These are phyloP conservation scores for Xylariaceae sp. DNA, from an alignment of 2,329 filamentous ascomycete species.

Conservation along the genomic window DNA sequence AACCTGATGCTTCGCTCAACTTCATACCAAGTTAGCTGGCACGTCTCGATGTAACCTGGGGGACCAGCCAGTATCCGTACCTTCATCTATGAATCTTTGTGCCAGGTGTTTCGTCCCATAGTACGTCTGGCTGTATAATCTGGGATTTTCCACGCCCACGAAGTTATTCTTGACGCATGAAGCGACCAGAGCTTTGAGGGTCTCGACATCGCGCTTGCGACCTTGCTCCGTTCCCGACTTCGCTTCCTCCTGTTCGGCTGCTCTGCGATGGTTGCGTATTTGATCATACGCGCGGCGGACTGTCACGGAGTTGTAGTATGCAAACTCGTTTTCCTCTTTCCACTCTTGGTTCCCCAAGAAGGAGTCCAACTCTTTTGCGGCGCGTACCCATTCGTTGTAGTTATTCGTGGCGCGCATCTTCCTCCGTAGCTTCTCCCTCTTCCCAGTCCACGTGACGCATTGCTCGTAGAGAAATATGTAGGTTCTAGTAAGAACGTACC, in stretches of 20 bases:
- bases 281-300: constrained; percentile 72
- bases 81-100: constrained; percentile 83
- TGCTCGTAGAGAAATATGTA: constrained; percentile 95
- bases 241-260: constrained; percentile 47
- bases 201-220: constrained; percentile 56
- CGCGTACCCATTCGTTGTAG: constrained; percentile 78
- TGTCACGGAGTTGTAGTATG: constrained; percentile 84
- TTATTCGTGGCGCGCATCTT: constrained; percentile 65
- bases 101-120: constrained; percentile 95
- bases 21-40: constrained; percentile 26
- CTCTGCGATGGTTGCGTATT: constrained; percentile 58
- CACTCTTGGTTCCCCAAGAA: constrained; percentile 77
- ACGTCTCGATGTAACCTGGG: not conserved
- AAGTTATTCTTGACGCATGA: constrained; percentile 98
- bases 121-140: constrained; percentile 95
- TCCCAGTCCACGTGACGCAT: constrained; percentile 81
- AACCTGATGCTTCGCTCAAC: constrained; percentile 63
- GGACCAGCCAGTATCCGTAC: constrained; percentile 36
- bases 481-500: constrained; percentile 74
- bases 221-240: constrained; percentile 30
- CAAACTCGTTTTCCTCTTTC: constrained; percentile 72
- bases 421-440: constrained; percentile 63
- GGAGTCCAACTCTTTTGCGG: constrained; percentile 71
- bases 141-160: constrained; percentile 85
- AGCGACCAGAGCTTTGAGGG: constrained; percentile 72